Base-by-base conservation (phyloP, 305 asterid genomes). In the Fraxinus xanthoxyloides region DNA sequence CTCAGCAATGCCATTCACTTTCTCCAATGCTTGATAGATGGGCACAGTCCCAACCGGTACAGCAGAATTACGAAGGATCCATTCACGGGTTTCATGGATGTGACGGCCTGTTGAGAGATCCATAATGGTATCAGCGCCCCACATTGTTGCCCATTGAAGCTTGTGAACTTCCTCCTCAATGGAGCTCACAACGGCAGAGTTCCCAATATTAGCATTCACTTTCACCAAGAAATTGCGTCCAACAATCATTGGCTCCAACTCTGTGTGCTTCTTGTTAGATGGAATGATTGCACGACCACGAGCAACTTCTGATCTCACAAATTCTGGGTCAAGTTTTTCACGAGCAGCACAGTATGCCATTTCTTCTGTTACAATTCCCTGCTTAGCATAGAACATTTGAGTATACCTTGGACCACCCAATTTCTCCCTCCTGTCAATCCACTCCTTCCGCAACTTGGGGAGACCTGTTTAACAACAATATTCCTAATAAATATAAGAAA, bases 121-220 rank as follows among this genome's bases (percentile, higher is more conserved):
- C 99, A 95, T 95, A 10, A 94, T 90, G 3, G 99, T 95, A 79
- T 95, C 99, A 1, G 98, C 99, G 2, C 98, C 99, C 99, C 99
- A 95, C 98, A 94, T 94, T 35, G 98, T 95, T 46, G 98, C 99
- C 99, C 98, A 95, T 80, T 94, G 98, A 28, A 95, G 98, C 85
- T 95, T 95, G 86, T 95, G 97, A 67, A 95, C 99, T 88, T 95
- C 99, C 85, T 95, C 98, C 84, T 95, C 99, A 5, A 95, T 95
- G 9, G 98, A 95, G 91, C 99, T 95, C 8, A 94, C 90, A 34
- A 95, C 96, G 12, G 97, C 98, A 12, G 99, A 95, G 92, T 95
- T 95, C 13, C 99, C 99, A 21, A 95, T 95, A 69, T 95, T 95
- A 24, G 98, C 99, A 76, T 95, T 95, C 10, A 95, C 96, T 87